Conservation (phyloP, 2,329 filamentous ascomycete species). For the Lasiodiplodia sp. region DNA sequence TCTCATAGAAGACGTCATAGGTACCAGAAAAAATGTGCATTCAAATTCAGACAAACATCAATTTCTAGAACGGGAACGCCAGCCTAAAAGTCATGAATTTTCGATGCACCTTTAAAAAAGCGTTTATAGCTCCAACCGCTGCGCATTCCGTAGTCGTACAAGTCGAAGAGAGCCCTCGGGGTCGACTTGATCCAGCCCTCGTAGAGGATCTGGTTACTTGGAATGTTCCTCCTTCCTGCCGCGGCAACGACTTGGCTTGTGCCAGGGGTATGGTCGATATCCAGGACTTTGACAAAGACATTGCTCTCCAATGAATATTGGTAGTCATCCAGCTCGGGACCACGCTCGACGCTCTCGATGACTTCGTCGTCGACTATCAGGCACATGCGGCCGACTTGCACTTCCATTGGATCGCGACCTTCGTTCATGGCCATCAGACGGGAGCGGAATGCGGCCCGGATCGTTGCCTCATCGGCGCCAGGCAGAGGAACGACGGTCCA, state of each 20-base stretch:
- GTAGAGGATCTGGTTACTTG: neutral
- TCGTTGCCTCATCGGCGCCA: neutral
- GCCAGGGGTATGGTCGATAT: neutral
- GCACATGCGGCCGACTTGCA: neutral
- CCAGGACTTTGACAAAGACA: slow-evolving; percentile 1
- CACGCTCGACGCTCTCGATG: neutral
- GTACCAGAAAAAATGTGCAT: too few species aligned
- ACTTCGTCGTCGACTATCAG: slow-evolving; percentile 1
- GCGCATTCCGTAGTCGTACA: neutral
- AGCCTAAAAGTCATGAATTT: neutral
- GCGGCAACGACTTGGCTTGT: neutral
- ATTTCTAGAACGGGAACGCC: neutral
- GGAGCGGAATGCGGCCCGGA: neutral
- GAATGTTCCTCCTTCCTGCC: neutral
- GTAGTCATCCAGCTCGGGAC: neutral
- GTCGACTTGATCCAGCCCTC: slow-evolving; percentile 6
- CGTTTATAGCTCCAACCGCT: neutral
- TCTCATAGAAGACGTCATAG: too few species aligned
- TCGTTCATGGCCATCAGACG: neutral
- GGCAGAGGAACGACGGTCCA: neutral
- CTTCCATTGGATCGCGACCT: neutral
- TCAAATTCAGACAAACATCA: too few species aligned
- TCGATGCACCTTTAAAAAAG: neutral
- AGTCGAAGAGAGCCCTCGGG: neutral
- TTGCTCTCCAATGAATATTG: neutral